These are phyloP conservation scores for Solanum virginianum DNA, from an alignment of 257 asterid species.

Conservation along the genomic window DNA sequence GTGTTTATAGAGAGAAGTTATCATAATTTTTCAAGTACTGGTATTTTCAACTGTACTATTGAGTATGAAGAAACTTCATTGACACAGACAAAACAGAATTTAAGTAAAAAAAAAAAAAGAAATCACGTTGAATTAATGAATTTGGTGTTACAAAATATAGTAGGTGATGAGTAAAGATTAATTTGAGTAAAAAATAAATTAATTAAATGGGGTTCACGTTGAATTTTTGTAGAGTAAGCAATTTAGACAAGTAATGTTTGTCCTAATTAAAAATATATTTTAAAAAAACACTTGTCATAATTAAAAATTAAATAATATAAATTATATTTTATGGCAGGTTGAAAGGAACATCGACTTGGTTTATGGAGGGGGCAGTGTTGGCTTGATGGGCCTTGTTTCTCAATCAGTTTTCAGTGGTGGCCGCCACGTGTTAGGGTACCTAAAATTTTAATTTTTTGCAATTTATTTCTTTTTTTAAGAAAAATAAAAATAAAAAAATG, in stretches of 20 bases:
- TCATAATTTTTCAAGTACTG: background rate
- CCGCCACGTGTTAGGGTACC: conserved; percentile 82
- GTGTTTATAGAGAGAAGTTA: background rate
- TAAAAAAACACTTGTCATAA: background rate
- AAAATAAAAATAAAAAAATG: background rate
- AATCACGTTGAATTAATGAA: background rate
- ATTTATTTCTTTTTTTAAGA: background rate
- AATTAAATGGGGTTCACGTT: conserved; percentile 3
- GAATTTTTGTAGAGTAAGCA: conserved; percentile 6
- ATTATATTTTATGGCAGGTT: conserved; percentile 33
- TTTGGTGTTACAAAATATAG: background rate
- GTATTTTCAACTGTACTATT: background rate
- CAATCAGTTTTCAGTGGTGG: conserved; percentile 76
- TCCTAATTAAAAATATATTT: background rate
- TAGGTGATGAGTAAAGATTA: conserved; percentile 9
- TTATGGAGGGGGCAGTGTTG: conserved; percentile 76
- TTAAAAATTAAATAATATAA: background rate
- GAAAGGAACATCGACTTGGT: conserved; percentile 85
- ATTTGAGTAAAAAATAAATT: background rate
- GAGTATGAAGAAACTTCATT: background rate
- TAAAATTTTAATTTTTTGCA: background rate
- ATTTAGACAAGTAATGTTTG: conserved; percentile 11
- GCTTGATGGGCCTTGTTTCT: conserved; percentile 70
- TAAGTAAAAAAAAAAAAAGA: background rate
- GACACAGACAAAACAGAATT: background rate